Evolutionary conservation across 2,329 filamentous ascomycete species (phyloP), one percentile per base, ranked within the genome.

Genomic region (Penicillium sp.): DNA sequence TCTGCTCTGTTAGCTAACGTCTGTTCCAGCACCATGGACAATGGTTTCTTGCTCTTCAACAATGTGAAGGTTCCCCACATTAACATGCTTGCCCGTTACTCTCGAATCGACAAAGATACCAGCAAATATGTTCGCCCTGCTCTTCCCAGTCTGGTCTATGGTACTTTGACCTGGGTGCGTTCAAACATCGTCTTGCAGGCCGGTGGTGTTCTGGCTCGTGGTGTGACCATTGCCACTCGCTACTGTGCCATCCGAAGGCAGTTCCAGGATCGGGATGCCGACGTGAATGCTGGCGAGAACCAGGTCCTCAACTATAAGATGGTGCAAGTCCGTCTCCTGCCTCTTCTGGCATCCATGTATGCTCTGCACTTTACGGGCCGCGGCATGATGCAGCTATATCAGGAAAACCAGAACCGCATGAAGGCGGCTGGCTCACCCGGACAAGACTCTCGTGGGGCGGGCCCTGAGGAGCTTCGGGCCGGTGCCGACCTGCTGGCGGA

Each of bases 251-350:
- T 88, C 3, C 75, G 84, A 33, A 74, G 82, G n/a, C 84, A 88
- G 56, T 88, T 88, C 69, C 80, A 85, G 59, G 84, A 88, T 51
- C 75, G 77, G 4, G 84, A 87, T 62, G 76, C 79, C 4, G 70
- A 73, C 17, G 69, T 74, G 25, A 69, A 68, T 26, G 69, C 67
- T 15, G 77, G 75, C 4, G 84, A 88, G 67, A 86, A 80, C 57
- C 80, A 82, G 52, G 84, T 88, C 1, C 69, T 88, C 17, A 83
- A 88, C 68, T 88, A 88, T 65, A 85, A 82, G 45, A 87, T 85
- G 78, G 84, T 88, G 6, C 83, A 87, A 59, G 76, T 83, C 54
- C 76, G 84, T 32, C 69, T 88, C 2, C 67, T 88, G 14, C 82
- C 84, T 1, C 70, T 88, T 2, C 68, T 89, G 6, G 84, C 84